Conservation (phyloP, 2,329 filamentous ascomycete species). For the Diaporthe humulicola region DNA sequence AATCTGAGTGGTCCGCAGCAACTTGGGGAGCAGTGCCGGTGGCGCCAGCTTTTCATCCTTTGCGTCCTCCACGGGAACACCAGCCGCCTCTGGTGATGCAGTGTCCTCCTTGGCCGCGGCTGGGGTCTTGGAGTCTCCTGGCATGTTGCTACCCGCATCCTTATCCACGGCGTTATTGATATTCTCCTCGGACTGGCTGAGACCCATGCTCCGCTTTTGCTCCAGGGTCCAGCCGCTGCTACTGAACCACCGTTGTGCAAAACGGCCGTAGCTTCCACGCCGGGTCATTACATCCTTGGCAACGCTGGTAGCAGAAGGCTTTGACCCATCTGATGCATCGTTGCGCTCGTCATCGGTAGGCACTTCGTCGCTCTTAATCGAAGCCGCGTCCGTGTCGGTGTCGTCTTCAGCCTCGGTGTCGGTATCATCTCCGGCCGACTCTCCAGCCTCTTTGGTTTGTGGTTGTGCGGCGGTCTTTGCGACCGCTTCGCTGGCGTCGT, state of each 20-base stretch:
- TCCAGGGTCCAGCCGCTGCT: conserved; percentile 84
- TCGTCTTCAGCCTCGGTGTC: conserved; percentile 63
- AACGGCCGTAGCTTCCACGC: conserved; percentile 87
- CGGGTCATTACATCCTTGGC: conserved; percentile 90
- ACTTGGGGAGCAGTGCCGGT: conserved; percentile 77
- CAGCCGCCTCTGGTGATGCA: conserved; percentile 37
- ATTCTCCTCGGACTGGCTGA: conserved; percentile 63
- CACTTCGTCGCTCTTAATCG: conserved; percentile 56
- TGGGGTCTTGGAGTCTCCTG: conserved; percentile 28
- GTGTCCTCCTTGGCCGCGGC: conserved; percentile 34
- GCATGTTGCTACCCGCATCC: conserved; percentile 40
- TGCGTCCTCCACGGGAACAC: conserved; percentile 35
- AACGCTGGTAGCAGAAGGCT: conserved; percentile 69
- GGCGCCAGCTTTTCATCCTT: conserved; percentile 41
- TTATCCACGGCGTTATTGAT: conserved; percentile 54
- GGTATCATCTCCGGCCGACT: conserved; percentile 49
- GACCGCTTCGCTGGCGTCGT: conserved; percentile 81
- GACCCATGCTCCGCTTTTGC: conserved; percentile 76
- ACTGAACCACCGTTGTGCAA: conserved; percentile 93
- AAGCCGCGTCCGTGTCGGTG: conserved; percentile 53
- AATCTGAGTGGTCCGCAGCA: conserved; percentile 85
- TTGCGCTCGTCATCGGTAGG: conserved; percentile 52
- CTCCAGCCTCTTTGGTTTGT: conserved; percentile 47
- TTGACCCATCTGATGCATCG: conserved; percentile 24
- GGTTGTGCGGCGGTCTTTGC: conserved; percentile 66